Evolutionary conservation across 163 green algal genomes (phyloP).

Genomic region (Scenedesmus sp.): DNA sequence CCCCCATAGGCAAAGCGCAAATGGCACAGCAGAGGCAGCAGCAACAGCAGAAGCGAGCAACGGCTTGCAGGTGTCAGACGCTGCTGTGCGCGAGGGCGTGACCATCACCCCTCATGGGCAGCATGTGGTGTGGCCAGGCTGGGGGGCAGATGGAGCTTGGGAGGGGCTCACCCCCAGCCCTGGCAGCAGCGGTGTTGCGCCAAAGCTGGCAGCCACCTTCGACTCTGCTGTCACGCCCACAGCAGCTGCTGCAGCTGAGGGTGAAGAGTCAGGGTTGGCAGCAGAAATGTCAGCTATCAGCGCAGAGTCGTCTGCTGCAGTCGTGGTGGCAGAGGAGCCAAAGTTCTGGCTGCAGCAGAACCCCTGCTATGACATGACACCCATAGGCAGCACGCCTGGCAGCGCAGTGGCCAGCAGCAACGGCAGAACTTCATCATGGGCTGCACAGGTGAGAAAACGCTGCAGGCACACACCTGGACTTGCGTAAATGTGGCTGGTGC

Average conservation of each 20-base stretch:
- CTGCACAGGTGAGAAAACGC: background rate
- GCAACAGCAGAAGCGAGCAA: conserved; percentile 1
- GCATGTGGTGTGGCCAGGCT: conserved; percentile 42
- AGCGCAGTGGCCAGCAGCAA: conserved; percentile 23
- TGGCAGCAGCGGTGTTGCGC: background rate
- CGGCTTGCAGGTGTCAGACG: conserved; percentile 1
- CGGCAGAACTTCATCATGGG: background rate
- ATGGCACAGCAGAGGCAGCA: conserved; percentile 4
- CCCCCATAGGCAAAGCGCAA: background rate
- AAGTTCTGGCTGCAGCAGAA: conserved; percentile 28
- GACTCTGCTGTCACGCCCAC: background rate
- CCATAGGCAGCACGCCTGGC: conserved; percentile 26
- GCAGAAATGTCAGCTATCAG: background rate
- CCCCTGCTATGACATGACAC: conserved; percentile 50
- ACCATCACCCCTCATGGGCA: conserved; percentile 30
- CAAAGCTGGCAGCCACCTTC: background rate
- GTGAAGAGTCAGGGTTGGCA: background rate
- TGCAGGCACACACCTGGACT: no score
- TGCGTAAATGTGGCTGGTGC: no score
- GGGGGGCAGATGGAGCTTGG: conserved; percentile 17
- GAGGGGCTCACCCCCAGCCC: conserved; percentile 17
- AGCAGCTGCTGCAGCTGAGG: background rate
- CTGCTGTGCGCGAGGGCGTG: conserved; percentile 6
- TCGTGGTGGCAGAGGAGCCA: background rate
- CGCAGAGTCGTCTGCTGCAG: background rate